phyloP scores from a whole-genome alignment of 2,329 filamentous ascomycete genomes.

The Pestalotiopsis fici region DNA sequence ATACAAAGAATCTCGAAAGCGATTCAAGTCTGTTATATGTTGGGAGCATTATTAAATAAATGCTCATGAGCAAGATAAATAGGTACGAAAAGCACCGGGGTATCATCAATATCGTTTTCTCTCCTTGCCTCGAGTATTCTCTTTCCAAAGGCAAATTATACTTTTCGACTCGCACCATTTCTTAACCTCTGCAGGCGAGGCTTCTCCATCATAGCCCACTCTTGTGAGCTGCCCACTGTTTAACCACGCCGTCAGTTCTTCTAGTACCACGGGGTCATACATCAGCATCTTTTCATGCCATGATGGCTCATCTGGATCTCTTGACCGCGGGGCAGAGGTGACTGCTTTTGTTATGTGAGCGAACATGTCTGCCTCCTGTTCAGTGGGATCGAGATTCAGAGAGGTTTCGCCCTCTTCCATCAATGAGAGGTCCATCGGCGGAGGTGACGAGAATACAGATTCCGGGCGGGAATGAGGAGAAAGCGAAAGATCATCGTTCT shows the following conservation, averaged over 20 bases:
- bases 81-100: not conserved
- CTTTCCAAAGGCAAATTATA: constrained; percentile 78
- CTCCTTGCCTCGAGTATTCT: constrained; percentile 52
- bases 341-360: constrained; percentile 57
- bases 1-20: no score
- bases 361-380: constrained; percentile 49
- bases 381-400: constrained; percentile 41
- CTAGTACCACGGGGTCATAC: constrained; percentile 87
- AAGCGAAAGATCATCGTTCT: constrained; percentile 35
- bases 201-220: constrained; percentile 66
- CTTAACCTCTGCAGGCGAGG: constrained; percentile 69
- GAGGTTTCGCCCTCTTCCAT: constrained; percentile 44
- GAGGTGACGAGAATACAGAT: constrained; percentile 44
- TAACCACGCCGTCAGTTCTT: constrained; percentile 82
- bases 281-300: constrained; percentile 95
- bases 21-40: no score
- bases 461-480: constrained; percentile 37
- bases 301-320: constrained; percentile 54
- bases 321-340: constrained; percentile 48
- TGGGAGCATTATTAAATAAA: not conserved
- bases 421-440: constrained; percentile 41
- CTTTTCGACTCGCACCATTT: constrained; percentile 89
- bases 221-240: constrained; percentile 69
- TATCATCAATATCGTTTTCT: constrained; percentile 47
- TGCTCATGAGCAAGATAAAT: not conserved